These are phyloP conservation scores for Penicillium oxalicum DNA, from an alignment of 2,329 filamentous ascomycete species.

Conservation along the genomic window DNA sequence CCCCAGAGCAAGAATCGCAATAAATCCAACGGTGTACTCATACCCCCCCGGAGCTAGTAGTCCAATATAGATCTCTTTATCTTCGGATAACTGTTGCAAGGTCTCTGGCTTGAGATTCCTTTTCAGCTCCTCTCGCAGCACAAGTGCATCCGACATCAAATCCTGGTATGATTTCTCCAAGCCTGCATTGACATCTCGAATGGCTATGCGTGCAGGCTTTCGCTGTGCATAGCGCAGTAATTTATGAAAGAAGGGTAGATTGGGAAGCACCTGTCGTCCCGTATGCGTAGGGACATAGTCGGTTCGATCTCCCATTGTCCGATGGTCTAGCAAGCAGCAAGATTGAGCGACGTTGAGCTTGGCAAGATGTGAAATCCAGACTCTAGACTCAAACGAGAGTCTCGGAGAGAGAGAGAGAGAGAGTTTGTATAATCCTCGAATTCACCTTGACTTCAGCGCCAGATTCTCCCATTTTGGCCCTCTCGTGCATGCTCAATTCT, in stretches of 20 bases:
- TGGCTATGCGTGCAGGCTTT: slow-evolving; percentile 19
- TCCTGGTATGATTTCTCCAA: slow-evolving; percentile 31
- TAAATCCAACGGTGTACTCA: slow-evolving; percentile 33
- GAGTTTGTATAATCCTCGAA: too few relatives aligned
- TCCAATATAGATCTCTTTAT: slow-evolving; percentile 31
- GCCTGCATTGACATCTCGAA: slow-evolving; percentile 29
- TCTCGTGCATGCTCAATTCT: too few relatives aligned
- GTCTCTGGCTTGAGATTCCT: slow-evolving; percentile 10
- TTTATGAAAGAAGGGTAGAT: slow-evolving; percentile 29
- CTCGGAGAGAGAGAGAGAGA: too few relatives aligned
- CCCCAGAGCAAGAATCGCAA: slow-evolving; percentile 30
- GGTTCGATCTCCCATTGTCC: slow-evolving; percentile 18
- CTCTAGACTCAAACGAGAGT: too few relatives aligned
- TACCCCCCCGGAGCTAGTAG: slow-evolving; percentile 32
- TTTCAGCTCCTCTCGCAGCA: slow-evolving; percentile 22
- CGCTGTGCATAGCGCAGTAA: slow-evolving; percentile 28
- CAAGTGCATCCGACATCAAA: slow-evolving; percentile 28
- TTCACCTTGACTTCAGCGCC: too few relatives aligned
- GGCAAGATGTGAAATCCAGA: too few relatives aligned
- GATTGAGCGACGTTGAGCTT: too few relatives aligned
- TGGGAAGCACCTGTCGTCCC: slow-evolving; percentile 27
- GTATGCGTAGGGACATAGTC: slow-evolving; percentile 25
- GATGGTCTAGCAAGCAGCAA: neutral
- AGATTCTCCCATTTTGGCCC: too few relatives aligned
- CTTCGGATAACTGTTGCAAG: slow-evolving; percentile 17